Base-by-base conservation (phyloP, 345 rosid genomes). In the Lagerstroemia speciosa region DNA sequence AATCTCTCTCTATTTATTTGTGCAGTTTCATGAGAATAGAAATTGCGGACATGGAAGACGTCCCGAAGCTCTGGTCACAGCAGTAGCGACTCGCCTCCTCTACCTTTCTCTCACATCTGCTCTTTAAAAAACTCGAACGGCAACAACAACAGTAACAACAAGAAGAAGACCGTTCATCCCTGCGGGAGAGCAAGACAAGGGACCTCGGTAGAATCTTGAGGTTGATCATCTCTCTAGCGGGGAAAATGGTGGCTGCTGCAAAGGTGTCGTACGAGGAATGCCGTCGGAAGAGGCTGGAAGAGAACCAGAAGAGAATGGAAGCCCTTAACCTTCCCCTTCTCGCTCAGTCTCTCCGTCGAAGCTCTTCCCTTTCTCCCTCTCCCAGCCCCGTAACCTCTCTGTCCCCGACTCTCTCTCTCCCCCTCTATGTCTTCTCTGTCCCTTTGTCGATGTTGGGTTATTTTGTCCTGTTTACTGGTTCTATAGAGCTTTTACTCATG, bases 301-400 rank as follows among this genome's bases (percentile, higher is more conserved):
- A 89, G 75, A 92, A 92, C 81, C 84, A 78, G 83, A 86, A 85
- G 79, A 87, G 74, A 92, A 87, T 89, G 96, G 92, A 89, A 69
- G 89, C 88, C 41, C 87, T 89, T 66, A 89, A 88, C 69, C 84
- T 89, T 62, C 84, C 80, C 29, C 66, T 69, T 67, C 91, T 92
- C 50, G 77, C 83, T 65, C 83, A 36, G 30, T 79, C 81, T 76
- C 87, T 92, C 71, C 70, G 73, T 8, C 60, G 71, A 9, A 20
- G 43, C 27, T 37, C 43, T 20, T 38, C 78, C 24, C 48, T 68
- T 76, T 69, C 90, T 19, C 71, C 78, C 71, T 74, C 84, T 64
- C 75, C 79, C 53, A 75, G 86, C 46, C 86, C 87, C 17, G 87
- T 85, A 70, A 2, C 36, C 11, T 24, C 72, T 52, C 11, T 1